Percentiles rank a stretch among this genome's conserved stretches.
Conservation (phyloP, 2,329 filamentous ascomycete genomes). For the Pseudogymnoascus sp. region DNA sequence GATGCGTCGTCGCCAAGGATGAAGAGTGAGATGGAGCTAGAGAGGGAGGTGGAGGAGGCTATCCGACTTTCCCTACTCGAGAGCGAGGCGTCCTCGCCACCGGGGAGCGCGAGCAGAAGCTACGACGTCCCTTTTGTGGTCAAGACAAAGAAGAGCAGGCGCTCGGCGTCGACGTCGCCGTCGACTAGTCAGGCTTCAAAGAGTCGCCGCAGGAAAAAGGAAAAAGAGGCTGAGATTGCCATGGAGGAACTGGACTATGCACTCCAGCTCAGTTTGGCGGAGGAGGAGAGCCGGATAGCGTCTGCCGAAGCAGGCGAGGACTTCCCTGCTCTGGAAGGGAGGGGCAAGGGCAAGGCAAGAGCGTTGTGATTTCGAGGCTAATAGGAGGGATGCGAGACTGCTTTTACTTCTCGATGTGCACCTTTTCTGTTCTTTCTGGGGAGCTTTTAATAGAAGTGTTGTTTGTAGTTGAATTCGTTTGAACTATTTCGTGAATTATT, state of each 20-base stretch:
- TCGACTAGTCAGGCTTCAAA: conserved; percentile 26
- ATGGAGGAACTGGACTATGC: conserved; percentile 51
- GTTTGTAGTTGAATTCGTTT: background rate
- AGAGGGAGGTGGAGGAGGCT: conserved; percentile 55
- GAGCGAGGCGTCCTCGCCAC: conserved; percentile 40
- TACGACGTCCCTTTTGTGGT: conserved; percentile 44
- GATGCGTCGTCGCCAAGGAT: conserved; percentile 19
- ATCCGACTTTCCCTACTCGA: conserved; percentile 54
- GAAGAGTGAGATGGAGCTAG: conserved; percentile 38
- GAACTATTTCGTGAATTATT: too few relatives aligned
- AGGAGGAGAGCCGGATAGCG: conserved; percentile 33
- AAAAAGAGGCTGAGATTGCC: conserved; percentile 24
- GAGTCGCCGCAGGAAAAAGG: conserved; percentile 10
- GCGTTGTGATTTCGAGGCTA: conserved; percentile 6
- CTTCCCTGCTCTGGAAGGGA: conserved; percentile 31
- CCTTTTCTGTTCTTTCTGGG: background rate
- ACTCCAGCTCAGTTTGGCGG: conserved; percentile 50
- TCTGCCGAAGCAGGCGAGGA: conserved; percentile 26
- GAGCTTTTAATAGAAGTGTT: background rate
- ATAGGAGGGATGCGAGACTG: background rate
- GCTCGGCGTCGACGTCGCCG: conserved; percentile 29
- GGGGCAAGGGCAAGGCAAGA: conserved; percentile 36
- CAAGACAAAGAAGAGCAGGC: conserved; percentile 36
- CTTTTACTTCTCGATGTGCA: conserved; percentile 1
- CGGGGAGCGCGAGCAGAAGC: conserved; percentile 31